A percentile compares a stretch with the other conserved stretches of the same genome.
These are phyloP conservation scores for Endoconidiophora laricicola DNA, from an alignment of 2,329 filamentous ascomycete species.

Conservation along the genomic window DNA sequence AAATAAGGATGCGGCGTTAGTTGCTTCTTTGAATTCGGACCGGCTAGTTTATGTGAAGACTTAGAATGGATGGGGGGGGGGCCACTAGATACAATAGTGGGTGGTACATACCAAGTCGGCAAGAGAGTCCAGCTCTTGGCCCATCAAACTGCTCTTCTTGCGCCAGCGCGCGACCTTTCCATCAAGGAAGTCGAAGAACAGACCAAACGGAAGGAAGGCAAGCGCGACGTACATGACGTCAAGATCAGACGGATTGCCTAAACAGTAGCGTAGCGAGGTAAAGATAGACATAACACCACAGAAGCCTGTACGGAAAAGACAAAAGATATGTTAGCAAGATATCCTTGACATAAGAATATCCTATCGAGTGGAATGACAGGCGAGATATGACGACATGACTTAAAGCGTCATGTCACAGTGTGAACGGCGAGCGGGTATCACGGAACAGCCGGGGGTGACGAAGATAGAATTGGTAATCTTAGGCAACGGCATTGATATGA, in stretches of 20 bases:
- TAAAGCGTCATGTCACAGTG: background rate
- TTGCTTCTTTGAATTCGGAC: background rate
- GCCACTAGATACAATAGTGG: background rate
- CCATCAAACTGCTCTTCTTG: conserved; percentile 94
- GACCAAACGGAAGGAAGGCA: conserved; percentile 72
- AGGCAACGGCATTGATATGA: background rate
- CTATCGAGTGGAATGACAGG: background rate
- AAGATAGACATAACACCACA: conserved; percentile 92
- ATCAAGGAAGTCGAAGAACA: conserved; percentile 98
- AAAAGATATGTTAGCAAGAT: background rate
- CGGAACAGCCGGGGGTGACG: background rate
- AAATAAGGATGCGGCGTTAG: background rate
- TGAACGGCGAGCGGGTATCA: background rate
- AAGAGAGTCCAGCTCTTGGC: conserved; percentile 88
- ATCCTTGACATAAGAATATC: background rate
- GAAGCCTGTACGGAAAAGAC: conserved; percentile 35
- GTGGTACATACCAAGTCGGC: conserved; percentile 62
- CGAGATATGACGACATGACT: conserved; percentile 2
- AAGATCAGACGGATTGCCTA: conserved; percentile 49
- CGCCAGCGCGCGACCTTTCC: conserved; percentile 93
- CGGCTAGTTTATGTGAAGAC: background rate
- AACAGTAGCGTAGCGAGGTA: conserved; percentile 83
- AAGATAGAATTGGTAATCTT: background rate
- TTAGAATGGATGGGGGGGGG: background rate
- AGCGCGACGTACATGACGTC: conserved; percentile 68